Evolutionary conservation across 225 moss, liverwort and hornwort species (phyloP).

Genomic region (Thuidium tamariscinum): DNA sequence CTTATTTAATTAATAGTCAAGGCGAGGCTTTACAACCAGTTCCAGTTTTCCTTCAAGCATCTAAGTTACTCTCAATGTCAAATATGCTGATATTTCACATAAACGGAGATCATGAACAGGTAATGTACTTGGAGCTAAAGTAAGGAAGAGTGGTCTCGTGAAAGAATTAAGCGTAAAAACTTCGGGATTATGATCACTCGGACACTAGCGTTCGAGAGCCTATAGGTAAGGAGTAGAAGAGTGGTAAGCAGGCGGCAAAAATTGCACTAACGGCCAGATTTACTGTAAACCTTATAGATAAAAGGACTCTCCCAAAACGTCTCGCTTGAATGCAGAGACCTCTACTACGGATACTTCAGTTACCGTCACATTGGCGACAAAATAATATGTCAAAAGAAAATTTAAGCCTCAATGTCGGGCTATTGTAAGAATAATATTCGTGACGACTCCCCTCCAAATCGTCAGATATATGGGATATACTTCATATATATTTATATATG

Average conservation of each 20-base stretch:
- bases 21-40: neutral
- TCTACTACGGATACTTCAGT: neutral
- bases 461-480: neutral
- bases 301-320: neutral
- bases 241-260: slow-evolving; percentile 6
- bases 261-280: neutral
- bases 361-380: slow-evolving; percentile 29
- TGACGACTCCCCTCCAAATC: neutral
- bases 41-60: neutral
- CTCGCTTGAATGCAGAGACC: slow-evolving; percentile 18
- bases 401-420: slow-evolving; percentile 27
- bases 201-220: neutral
- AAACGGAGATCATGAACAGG: neutral
- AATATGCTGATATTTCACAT: slow-evolving; percentile 18
- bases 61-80: neutral
- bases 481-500: neutral
- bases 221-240: neutral
- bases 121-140: neutral
- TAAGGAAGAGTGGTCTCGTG: neutral
- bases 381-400: slow-evolving; percentile 7
- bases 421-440: slow-evolving; percentile 16
- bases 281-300: neutral
- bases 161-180: neutral
- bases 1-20: slow-evolving; percentile 14
- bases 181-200: neutral